Percentiles rank a stretch among this genome's conserved stretches.
Conservation (phyloP, 192 early-diverging fungal genomes). For the Backusella parvicylindrica region DNA sequence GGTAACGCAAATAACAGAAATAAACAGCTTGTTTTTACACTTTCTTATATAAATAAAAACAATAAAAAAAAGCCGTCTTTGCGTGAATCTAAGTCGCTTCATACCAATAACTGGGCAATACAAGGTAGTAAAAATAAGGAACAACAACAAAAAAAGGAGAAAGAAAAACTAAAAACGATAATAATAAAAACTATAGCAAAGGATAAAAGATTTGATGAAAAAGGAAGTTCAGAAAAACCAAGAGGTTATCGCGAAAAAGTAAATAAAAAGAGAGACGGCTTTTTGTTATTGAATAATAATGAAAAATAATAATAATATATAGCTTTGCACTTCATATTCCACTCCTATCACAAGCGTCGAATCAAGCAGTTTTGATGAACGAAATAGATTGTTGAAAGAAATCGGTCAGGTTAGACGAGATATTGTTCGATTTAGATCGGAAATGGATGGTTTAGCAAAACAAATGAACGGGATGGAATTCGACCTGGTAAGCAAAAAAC, state of each 20-base stretch:
- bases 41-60: neutral
- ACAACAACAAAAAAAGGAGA: neutral
- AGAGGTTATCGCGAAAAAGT: neutral
- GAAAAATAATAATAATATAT: neutral
- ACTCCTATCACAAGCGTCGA: constrained; percentile 22
- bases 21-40: neutral
- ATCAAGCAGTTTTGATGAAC: constrained; percentile 16
- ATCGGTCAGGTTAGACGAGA: constrained; percentile 17
- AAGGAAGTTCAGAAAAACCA: neutral
- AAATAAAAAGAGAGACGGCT: too few relatives aligned
- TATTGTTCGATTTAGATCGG: constrained; percentile 14
- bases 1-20: neutral
- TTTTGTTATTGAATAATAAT: neutral
- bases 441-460: constrained; percentile 28
- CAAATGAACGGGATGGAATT: constrained; percentile 25
- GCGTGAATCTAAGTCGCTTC: constrained; percentile 1
- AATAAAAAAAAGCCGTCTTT: constrained; percentile 10
- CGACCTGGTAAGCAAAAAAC: constrained; percentile 14
- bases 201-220: neutral
- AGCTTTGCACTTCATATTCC: constrained; percentile 27
- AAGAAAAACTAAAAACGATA: neutral
- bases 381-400: constrained; percentile 6
- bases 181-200: neutral
- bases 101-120: constrained; percentile 4
- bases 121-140: neutral